Base-by-base conservation (phyloP, 1,284 basidiomycete species). In the Phylloporus gajari region DNA sequence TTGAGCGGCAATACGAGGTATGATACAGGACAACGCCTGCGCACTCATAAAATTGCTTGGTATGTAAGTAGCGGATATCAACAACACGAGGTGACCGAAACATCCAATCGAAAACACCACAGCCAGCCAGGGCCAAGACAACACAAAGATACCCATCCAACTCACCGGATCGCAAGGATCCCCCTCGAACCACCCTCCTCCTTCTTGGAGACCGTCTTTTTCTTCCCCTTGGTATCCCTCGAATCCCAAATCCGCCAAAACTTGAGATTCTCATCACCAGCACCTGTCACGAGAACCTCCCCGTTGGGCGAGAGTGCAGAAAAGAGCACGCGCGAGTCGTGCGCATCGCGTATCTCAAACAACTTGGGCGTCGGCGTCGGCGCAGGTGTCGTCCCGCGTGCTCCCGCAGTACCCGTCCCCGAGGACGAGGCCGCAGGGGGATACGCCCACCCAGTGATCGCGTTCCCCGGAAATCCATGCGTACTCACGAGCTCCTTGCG, bases 201-300 rank as follows among this genome's bases (percentile, higher is more conserved):
- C 78, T 86, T 88, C 80, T 74, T 83, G 19, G 71, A 60, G 21
- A 46, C 72, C 21, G 70, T 83, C 78, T 87, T 88, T 77, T 88
- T 89, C 75, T 86, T 87, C 73, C 86, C 87, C 72, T 84, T 86
- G 35, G 72, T 75, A 60, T 85, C 80, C 59, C 84, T 86, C 59
- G 84, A 84, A 67, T 94, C 93, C 93, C 93, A 94, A 58, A 94
- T 88, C 71, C 90, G 88, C 95, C 95, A 96, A 83, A 97, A 96
- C 85, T 98, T 98, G 77, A 98, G 86, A 80, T 96, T 97, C 86
- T 98, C 97, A 80, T 98, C 97, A 0, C 94, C 94, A 1, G 95
- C 95, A 25, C 94, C 95, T 0, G 97, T 98, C 74, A 92, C 94
- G 12, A 98, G 91, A 11, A 95, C 91, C 76, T 96, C 95, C 1